Evolutionary conservation across 192 early-diverging fungal species (phyloP), one percentile per base, ranked within the genome.

Genomic region (Coemansia sp.): DNA sequence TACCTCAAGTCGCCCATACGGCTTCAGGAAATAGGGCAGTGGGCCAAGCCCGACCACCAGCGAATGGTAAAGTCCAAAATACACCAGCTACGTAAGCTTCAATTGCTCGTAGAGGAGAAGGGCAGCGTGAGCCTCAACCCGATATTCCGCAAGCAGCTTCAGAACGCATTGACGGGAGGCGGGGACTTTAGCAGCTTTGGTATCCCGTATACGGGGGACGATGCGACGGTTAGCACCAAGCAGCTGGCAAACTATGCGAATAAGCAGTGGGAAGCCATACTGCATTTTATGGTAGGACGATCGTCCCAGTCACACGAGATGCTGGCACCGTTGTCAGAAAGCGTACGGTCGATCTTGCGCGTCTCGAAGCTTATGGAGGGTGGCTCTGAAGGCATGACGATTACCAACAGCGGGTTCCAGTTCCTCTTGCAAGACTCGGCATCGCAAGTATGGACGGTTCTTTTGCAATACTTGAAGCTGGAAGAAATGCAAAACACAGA

Each of bases 371-470:
- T 98, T 11, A 96, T 96, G 80, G 64, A 81, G 45, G 58, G 58
- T 17, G 49, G 63, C 11, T 9, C 38, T n/a, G 51, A 47, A 5
- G 67, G 60, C 1, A 73, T 90, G 37, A 71, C 71, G 23, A 98
- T 98, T 51, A 96, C 94, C 7, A 93, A 90, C 63, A 92, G 94
- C 63, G 96, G 96, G 9, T 98, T 98, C 67, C 96, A 98, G 69
- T 98, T 98, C 64, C 63, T 98, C 46, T 66, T 98, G 20, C 93
- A 94, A 67, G 92, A 98, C 63, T 81, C 89, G 15, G 90, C 90
- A 49, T 87, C 92, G 16, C 96, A 98, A 79, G 90, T 96, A 7
- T 98, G 96, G 96, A 89, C 91, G 1, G 88, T 98, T 40, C 69
- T 98, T 49, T 66, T 98, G 49, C 92, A 96, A 73, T 98, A 98